Conservation (phyloP, 2,329 filamentous ascomycete genomes). For the Alternaria rosae region DNA sequence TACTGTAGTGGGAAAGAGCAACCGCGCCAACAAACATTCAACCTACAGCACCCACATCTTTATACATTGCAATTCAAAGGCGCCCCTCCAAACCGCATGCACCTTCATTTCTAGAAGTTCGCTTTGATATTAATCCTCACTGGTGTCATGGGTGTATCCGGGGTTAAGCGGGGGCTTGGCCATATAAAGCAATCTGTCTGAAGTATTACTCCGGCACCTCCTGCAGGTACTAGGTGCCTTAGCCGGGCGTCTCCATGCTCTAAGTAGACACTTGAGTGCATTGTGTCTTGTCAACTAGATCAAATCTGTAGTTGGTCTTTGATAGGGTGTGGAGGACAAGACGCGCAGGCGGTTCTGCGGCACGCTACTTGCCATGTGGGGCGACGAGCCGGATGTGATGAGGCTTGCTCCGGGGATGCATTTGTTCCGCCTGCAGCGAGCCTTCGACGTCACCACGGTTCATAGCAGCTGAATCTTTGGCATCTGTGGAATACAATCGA, state of each 20-base stretch:
- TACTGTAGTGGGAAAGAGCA: conserved; percentile 5
- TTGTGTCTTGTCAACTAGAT: background rate
- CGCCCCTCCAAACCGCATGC: conserved; percentile 5
- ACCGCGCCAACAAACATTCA: conserved; percentile 7
- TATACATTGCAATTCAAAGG: conserved; percentile 14
- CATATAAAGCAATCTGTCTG: conserved; percentile 30
- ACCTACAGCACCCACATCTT: conserved; percentile 8
- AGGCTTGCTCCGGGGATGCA: background rate
- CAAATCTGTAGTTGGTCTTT: background rate
- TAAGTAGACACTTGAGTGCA: conserved; percentile 1
- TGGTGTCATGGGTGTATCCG: conserved; percentile 11
- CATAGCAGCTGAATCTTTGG: background rate
- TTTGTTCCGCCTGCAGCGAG: background rate
- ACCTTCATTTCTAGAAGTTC: conserved; percentile 15
- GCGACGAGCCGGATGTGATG: conserved; percentile 7
- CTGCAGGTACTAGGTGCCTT: conserved; percentile 10
- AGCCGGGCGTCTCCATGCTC: conserved; percentile 5
- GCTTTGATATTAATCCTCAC: conserved; percentile 18
- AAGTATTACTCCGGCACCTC: conserved; percentile 15
- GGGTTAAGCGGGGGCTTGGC: conserved; percentile 25
- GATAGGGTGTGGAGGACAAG: background rate
- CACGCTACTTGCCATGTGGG: conserved; percentile 12
- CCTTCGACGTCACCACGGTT: background rate
- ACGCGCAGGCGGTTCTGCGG: conserved; percentile 5
- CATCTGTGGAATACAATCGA: background rate